Evolutionary conservation across 257 asterid genomes (phyloP), one percentile per base, ranked within the genome.

Genomic region (Mentha longifolia): DNA sequence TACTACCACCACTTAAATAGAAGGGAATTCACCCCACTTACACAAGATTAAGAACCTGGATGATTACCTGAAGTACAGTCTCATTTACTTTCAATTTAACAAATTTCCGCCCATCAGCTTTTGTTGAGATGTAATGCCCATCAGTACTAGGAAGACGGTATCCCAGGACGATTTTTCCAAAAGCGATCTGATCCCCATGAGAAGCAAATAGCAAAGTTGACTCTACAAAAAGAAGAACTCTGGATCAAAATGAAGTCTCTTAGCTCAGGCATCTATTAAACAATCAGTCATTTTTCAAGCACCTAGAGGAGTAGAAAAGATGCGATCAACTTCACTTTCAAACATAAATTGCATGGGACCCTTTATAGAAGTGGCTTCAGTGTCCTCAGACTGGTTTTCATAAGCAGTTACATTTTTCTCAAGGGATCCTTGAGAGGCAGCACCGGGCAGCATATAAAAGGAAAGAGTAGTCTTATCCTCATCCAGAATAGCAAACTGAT

Each of bases 291-390:
- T 68, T 78, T 62, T 51, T 74, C 31, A 66, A 72, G 80, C 83
- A 95, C 99, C 98, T 89, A 95, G 70, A 43, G 99, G 99, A 54
- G 96, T 88, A 80, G 98, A 88, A 85, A 87, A 95, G 73, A 95
- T 85, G 56, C 97, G 88, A 77, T 95, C 97, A 87, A 95, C 93
- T 84, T 89, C 97, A 67, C 84, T 85, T 76, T 95, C 98, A 51
- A 95, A 88, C 90, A 92, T 73, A 86, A 89, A 88, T 80, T 88
- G 97, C 89, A 86, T 49, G 19, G 96, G 99, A 28, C 97, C 97
- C 92, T 89, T 95, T 52, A 86, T 76, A 76, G 91, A 74, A 74
- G 87, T 54, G 30, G 42, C 91, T 80, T 89, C 97, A 49, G 83
- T 70, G 73, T 87, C 92, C 42, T 60, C 80, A 61, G 88, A 31